Base-by-base conservation (phyloP, 73 alveolate genomes). In the Blepharisma japonicum region DNA sequence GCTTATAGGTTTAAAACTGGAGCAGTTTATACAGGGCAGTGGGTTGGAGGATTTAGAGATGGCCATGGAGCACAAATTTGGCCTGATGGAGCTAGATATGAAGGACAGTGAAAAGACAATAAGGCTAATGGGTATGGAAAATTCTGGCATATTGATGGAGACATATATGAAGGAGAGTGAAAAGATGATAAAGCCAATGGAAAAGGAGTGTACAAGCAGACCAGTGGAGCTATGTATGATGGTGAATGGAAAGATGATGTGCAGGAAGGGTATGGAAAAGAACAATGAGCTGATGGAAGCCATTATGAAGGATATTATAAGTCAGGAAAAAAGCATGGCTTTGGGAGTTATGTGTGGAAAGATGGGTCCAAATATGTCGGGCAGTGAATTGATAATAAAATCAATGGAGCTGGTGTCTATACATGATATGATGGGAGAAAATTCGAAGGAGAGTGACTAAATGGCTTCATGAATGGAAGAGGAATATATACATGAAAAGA, bases 241-340 rank as follows among this genome's bases (percentile, higher is more conserved):
- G 93, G 93, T 6, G 86, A 81, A 21, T 86, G 87, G 82, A 80
- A 81, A 67, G 55, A 61, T 66, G 90, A 76, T 45, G 76, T 74
- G 77, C 80, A 77, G 45, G 79, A 86, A 38, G 93, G 93, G 42
- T 66, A 72, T 55, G 93, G 93, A 6, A 68, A 56, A 6, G 80
- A 80, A 20, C 55, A 42, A 55, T 86, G 86, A 80, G 47, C 81
- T 66, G 83, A 86, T 80, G 89, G 89, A 32, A 81, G 78, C 81
- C 80, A 45, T 68, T 86, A 86, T 81, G 90, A 81, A 81, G 93
- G 93, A 2, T 84, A 81, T 20, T 81, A 81, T 68, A 66, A 61
- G 46, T 84, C 87, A 71, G 97, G 97, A 0, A 91, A 91, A 88
- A 91, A 91, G 86, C 94, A 91, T 71, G 94, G 93, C 25, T 74